phyloP scores from a whole-genome alignment of 495 filamentous ascomycete species.

The Penicillium canariense region DNA sequence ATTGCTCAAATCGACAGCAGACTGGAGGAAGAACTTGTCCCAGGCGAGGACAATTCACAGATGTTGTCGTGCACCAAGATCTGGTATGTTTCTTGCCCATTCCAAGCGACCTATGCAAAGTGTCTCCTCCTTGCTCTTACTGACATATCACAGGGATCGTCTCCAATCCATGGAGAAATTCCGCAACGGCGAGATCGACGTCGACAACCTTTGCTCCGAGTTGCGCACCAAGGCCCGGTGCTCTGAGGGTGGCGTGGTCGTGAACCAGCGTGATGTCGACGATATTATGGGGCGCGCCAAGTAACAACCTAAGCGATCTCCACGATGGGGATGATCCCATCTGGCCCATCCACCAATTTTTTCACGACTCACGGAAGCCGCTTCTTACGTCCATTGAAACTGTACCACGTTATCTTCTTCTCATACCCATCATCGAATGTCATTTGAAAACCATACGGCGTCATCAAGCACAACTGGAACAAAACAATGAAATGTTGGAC shows the following conservation, averaged over 20 bases:
- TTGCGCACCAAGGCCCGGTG: constrained; percentile 96
- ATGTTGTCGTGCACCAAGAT: constrained; percentile 86
- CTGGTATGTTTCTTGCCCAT: constrained; percentile 61
- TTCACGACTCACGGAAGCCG: constrained; percentile 28
- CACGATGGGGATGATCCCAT: constrained; percentile 2
- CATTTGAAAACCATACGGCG: constrained; percentile 30
- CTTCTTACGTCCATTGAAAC: constrained; percentile 12
- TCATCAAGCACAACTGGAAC: constrained; percentile 23
- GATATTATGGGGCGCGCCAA: constrained; percentile 62
- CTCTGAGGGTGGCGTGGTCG: constrained; percentile 87
- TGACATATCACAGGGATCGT: constrained; percentile 68
- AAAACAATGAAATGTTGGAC: constrained; percentile 11
- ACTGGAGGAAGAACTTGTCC: constrained; percentile 65
- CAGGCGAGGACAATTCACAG: constrained; percentile 60
- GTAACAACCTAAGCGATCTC: constrained; percentile 9
- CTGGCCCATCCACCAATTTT: neutral
- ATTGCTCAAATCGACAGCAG: constrained; percentile 69
- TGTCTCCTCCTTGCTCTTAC: neutral
- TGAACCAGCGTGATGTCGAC: constrained; percentile 86
- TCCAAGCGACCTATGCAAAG: neutral
- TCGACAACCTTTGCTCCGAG: constrained; percentile 89
- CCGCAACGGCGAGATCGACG: constrained; percentile 82
- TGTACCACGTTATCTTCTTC: constrained; percentile 20
- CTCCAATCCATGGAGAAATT: constrained; percentile 84
- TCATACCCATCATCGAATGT: constrained; percentile 30